phyloP scores from a whole-genome alignment of 768 basidiomycete genomes.

The Suillus fuscotomentosus region DNA sequence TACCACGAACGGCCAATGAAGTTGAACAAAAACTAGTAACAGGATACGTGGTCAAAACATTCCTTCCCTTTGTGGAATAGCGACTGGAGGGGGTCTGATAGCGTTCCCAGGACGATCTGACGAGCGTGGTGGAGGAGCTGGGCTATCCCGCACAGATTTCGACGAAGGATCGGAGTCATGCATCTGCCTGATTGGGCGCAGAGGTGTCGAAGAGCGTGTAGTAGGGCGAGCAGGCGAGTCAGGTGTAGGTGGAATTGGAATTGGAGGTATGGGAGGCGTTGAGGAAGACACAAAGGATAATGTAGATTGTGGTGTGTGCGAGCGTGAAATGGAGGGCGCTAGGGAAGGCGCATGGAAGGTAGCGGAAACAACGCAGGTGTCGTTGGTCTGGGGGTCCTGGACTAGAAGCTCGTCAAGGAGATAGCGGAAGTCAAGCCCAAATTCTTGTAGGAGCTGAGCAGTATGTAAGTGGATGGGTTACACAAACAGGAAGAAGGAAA shows the following conservation, averaged over 20 bases:
- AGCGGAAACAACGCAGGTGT: conserved; percentile 28
- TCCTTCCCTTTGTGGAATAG: conserved; percentile 55
- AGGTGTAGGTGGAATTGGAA: conserved; percentile 17
- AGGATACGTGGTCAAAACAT: conserved; percentile 48
- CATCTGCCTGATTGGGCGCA: conserved; percentile 12
- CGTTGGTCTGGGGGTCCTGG: conserved; percentile 44
- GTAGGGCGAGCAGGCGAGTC: conserved; percentile 29
- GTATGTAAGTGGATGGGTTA: conserved; percentile 1
- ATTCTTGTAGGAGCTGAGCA: conserved; percentile 80
- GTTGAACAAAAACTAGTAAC: neutral
- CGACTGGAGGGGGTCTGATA: conserved; percentile 47
- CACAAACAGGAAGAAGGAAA: neutral
- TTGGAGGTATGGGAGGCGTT: conserved; percentile 9
- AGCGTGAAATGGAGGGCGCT: conserved; percentile 19
- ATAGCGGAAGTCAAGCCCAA: conserved; percentile 91
- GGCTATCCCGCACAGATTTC: conserved; percentile 29
- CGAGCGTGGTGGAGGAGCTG: conserved; percentile 66
- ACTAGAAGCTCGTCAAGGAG: conserved; percentile 76
- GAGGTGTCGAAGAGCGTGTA: conserved; percentile 23
- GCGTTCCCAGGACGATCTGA: conserved; percentile 62
- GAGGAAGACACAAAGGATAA: conserved; percentile 3
- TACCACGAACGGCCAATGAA: neutral
- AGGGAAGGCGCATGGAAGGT: conserved; percentile 20
- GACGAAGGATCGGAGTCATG: conserved; percentile 29
- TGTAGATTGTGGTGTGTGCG: conserved; percentile 15